Evolutionary conservation across 352 stramenopile genomes (phyloP), one percentile per base, ranked within the genome.

Genomic region (Phytophthora lateralis): DNA sequence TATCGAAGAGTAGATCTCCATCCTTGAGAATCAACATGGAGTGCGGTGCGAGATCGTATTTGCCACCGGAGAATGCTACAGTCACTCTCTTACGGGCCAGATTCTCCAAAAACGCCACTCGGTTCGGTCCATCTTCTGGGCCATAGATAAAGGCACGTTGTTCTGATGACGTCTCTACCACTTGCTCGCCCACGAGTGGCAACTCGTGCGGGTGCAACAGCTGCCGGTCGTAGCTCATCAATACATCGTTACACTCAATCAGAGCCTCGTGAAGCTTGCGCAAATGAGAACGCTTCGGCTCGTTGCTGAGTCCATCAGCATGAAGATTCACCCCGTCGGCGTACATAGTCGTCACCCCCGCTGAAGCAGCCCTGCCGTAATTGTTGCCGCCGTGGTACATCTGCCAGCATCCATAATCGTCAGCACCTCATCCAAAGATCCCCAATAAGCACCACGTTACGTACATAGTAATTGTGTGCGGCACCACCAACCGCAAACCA

Each of bases 321-420:
- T 89, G 82, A 9, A 91, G 45, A 49, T 87, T 91, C 17, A 88
- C 82, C 32, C 78, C 79, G 27, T 91, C 74, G 0, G 82, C 82
- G 60, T 91, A 91, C 69, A 81, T 89, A 4, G 77, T 91, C 4
- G 82, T 80, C 39, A 91, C 82, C n/a, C 79, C 79, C 17, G 79
- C 82, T 9, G 82, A 75, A 0, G 82, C 75, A 27, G 60, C 67
- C 27, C 82, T 80, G 2, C 82, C 82, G 43, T 87, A 91, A 50
- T 91, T 91, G 68, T 91, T 91, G 6, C 82, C 82, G 15, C 82
- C 82, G 35, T 91, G 76, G 43, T 91, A 91, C 82, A 91, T 91
- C 79, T 91, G 20, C 6, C 26, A 59, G 56, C 11, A 42, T n/a
- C 26, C 2, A 47, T 30, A 14, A 26, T 21, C 11, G 37, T 67